Evolutionary conservation across 1,284 basidiomycete species (phyloP), one percentile per base, ranked within the genome.

Genomic region (Cutaneotrichosporon cutaneum): DNA sequence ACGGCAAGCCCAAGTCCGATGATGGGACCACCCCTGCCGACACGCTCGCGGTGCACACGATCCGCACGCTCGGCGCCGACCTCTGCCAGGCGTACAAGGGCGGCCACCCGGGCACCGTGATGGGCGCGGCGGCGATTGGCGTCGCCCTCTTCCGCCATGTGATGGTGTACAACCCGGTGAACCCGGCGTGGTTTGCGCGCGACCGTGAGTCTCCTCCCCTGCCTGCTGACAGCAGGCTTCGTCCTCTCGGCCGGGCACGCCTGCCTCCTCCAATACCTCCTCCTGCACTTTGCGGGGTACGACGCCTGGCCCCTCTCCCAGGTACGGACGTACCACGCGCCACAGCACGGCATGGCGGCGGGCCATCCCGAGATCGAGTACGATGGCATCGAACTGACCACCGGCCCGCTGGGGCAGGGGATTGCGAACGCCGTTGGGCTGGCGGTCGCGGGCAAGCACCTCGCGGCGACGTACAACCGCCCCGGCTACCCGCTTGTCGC

Each of bases 391-490:
- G 92, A 94, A 80, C 90, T 94, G 62, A 94, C 92, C 63, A 94
- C 92, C 54, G 92, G 92, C 58, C 92, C 92, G 59, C 86, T 94
- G 26, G 92, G 92, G 27, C 92, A 94, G 80, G 91, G 91, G 68
- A 89, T 94, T 73, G 86, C 88, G 65, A 92, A 91, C 74, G 88
- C 85, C 63, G 90, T 94, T 68, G 91, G 92, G 73, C 81, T 94
- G 56, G 92, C 91, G 58, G 90, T 94, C 61, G 92, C 90, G 1
- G 59, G 60, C 30, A 72, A 72, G 61, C 62, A 70, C 36, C 59
- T 72, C 18, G 70, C 57, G 1, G 62, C 69, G 2, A 64, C 56
- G 14, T 70, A 70, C 60, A 70, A 72, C 62, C 59, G 60, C 36
- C 60, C 61, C 18, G 65, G 52, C 14, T 55, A 63, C 47, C 60